These are phyloP conservation scores for Populus alba DNA, from an alignment of 345 rosid species.

Conservation along the genomic window DNA sequence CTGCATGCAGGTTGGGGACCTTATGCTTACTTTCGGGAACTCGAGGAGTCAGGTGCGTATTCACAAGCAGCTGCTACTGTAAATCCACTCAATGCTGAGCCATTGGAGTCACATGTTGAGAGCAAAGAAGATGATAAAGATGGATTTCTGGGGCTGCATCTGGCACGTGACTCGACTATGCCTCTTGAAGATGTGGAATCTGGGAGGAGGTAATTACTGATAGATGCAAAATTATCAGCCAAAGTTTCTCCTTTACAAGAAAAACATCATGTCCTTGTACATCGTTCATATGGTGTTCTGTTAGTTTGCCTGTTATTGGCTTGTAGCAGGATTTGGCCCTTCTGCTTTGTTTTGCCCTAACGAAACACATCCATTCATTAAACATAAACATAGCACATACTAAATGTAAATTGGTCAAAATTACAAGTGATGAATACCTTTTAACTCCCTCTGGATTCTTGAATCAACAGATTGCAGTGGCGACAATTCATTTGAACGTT, in stretches of 20 bases:
- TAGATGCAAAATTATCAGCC: neutral
- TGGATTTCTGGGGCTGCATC: slow-evolving; percentile 44
- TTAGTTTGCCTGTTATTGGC: neutral
- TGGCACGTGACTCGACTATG: slow-evolving; percentile 30
- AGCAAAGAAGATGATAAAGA: slow-evolving; percentile 34
- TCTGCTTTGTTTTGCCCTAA: neutral
- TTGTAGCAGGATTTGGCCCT: neutral
- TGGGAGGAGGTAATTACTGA: slow-evolving; percentile 23
- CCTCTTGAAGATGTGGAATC: slow-evolving; percentile 39
- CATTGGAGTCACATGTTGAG: slow-evolving; percentile 5
- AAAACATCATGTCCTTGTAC: neutral
- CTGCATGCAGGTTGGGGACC: slow-evolving; percentile 59
- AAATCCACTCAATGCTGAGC: slow-evolving; percentile 17
- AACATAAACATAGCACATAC: neutral
- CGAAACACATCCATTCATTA: neutral
- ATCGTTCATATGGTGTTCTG: neutral
- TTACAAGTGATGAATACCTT: neutral
- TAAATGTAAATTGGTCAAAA: neutral
- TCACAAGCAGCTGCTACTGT: slow-evolving; percentile 22
- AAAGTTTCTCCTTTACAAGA: neutral
- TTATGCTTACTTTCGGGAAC: slow-evolving; percentile 57
- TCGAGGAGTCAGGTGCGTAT: slow-evolving; percentile 37
- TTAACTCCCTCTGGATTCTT: neutral
- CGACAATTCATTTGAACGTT: no score
- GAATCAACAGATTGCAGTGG: no score